Conservation (phyloP, 179 eudicot species). For the Gypsophila paniculata region DNA sequence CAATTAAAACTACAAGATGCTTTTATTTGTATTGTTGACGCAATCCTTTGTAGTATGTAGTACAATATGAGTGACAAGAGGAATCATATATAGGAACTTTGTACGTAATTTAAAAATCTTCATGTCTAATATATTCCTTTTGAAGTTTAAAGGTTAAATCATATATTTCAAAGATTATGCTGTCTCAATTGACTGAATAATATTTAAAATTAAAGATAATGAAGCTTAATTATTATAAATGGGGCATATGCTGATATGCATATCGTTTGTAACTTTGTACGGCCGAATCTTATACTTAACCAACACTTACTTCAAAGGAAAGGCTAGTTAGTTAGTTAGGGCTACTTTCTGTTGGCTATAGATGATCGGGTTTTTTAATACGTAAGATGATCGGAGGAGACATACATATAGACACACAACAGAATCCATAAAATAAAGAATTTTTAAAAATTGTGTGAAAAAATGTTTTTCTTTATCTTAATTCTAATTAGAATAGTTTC, state of each 20-base stretch:
- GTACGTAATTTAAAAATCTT: slow-evolving; percentile 6
- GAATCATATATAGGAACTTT: slow-evolving; percentile 15
- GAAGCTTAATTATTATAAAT: not conserved
- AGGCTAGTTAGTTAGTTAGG: not conserved
- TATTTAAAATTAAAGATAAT: not conserved
- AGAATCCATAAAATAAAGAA: too few species aligned
- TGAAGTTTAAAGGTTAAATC: too few species aligned
- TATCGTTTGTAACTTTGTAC: too few species aligned
- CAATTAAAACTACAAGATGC: not conserved
- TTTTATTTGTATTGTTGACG: not conserved
- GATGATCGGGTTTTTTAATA: too few species aligned
- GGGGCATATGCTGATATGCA: too few species aligned
- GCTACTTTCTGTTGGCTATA: not conserved
- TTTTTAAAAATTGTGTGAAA: too few species aligned
- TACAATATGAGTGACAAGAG: slow-evolving; percentile 1
- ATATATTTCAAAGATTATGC: not conserved
- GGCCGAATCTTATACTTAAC: not conserved
- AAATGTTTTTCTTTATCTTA: too few species aligned
- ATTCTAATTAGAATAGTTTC: too few species aligned
- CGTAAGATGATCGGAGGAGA: too few species aligned
- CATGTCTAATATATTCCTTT: slow-evolving; percentile 21
- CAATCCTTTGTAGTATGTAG: not conserved
- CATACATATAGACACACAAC: not conserved
- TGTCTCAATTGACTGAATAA: not conserved
- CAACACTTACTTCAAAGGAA: not conserved